Conservation (phyloP, 805 yeast genomes). For the Barnettozyma vustinii region DNA sequence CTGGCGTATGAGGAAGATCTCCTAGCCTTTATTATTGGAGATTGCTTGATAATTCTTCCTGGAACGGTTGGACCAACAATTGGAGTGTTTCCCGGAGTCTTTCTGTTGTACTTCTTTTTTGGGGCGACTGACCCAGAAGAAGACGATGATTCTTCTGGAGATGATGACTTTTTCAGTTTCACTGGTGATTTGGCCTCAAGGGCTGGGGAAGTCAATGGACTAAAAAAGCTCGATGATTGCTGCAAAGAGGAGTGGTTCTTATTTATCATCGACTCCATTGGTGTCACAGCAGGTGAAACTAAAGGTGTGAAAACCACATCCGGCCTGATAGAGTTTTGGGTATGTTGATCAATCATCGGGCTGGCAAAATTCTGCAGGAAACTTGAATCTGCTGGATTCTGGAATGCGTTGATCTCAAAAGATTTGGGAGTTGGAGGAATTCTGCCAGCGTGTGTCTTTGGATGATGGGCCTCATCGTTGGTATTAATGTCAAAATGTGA, state of each 20-base stretch:
- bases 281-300: slow-evolving; percentile 72
- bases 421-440: slow-evolving; percentile 23
- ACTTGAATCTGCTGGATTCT: slow-evolving; percentile 5
- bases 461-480: neutral
- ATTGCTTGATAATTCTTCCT: slow-evolving; percentile 29
- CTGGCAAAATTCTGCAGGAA: slow-evolving; percentile 16
- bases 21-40: slow-evolving; percentile 34
- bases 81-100: slow-evolving; percentile 36
- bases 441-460: neutral
- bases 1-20: slow-evolving; percentile 18
- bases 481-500: neutral
- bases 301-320: slow-evolving; percentile 70
- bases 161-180: slow-evolving; percentile 16
- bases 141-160: slow-evolving; percentile 19
- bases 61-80: slow-evolving; percentile 32
- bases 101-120: slow-evolving; percentile 28
- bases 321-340: slow-evolving; percentile 35
- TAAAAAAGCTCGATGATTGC: slow-evolving; percentile 22
- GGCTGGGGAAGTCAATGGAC: slow-evolving; percentile 67
- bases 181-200: slow-evolving; percentile 38
- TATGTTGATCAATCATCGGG: slow-evolving; percentile 12
- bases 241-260: slow-evolving; percentile 9
- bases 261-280: slow-evolving; percentile 35
- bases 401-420: slow-evolving; percentile 13
- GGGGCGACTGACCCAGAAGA: slow-evolving; percentile 2